phyloP scores from a whole-genome alignment of 1,284 basidiomycete genomes.

The Apiotrichum siamense region DNA sequence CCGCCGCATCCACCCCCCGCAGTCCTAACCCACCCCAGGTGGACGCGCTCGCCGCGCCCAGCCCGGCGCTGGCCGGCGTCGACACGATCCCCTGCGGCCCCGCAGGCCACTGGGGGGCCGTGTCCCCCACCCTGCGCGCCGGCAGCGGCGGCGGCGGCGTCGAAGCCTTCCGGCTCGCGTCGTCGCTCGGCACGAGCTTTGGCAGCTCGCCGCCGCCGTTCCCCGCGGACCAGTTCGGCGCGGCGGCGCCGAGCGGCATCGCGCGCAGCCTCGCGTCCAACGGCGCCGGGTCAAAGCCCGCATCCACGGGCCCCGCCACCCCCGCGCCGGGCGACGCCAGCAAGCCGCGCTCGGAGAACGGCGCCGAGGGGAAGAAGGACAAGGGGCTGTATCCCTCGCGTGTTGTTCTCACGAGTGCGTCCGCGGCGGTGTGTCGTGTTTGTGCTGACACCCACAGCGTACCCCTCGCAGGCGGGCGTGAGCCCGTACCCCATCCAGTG shows the following conservation, averaged over 20 bases:
- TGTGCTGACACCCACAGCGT: slow-evolving; percentile 50
- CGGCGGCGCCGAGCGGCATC: neutral
- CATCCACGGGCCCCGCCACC: slow-evolving; percentile 15
- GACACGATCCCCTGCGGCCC: slow-evolving; percentile 17
- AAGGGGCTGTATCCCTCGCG: slow-evolving; percentile 34
- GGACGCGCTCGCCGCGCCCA: slow-evolving; percentile 2
- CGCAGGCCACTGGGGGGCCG: neutral
- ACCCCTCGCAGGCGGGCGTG: slow-evolving; percentile 67
- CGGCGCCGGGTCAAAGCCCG: neutral
- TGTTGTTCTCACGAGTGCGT: slow-evolving; percentile 38
- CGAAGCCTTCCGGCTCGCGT: slow-evolving; percentile 10
- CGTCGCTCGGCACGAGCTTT: neutral
- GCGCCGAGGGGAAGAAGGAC: slow-evolving; percentile 13
- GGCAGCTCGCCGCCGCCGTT: slow-evolving; percentile 1
- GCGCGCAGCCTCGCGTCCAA: slow-evolving; percentile 17
- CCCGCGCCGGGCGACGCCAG: neutral
- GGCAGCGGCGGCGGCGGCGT: slow-evolving; percentile 5
- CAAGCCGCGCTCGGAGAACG: neutral
- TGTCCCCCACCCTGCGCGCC: neutral
- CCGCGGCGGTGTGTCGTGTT: too few relatives aligned
- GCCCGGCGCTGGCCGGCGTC: slow-evolving; percentile 4
- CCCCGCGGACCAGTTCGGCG: neutral
- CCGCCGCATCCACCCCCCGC: too few relatives aligned
- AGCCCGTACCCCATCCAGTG: slow-evolving; percentile 72
- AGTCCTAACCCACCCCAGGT: slow-evolving; percentile 6